A percentile compares a stretch with the other conserved stretches of the same genome.
These are phyloP conservation scores for Mycosphaerella arachidis DNA, from an alignment of 2,329 filamentous ascomycete species.

Conservation along the genomic window DNA sequence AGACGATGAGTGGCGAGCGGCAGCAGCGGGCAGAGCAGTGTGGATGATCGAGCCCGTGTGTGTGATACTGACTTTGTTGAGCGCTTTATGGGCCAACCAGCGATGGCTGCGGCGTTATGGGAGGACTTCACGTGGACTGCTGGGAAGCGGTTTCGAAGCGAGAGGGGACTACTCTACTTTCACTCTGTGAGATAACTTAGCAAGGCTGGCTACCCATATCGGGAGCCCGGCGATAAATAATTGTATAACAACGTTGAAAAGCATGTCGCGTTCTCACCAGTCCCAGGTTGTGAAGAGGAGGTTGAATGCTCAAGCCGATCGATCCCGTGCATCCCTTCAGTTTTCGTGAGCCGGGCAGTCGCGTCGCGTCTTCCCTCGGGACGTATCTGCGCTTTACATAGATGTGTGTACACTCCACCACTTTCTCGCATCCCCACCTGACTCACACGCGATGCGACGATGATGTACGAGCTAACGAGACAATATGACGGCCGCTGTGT, in stretches of 20 bases:
- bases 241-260: not conserved
- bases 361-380: too few relatives aligned
- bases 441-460: not conserved
- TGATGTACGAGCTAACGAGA: not conserved
- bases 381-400: not conserved
- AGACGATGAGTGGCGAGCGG: not conserved
- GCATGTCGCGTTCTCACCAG: not conserved
- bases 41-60: not conserved
- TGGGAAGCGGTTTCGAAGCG: not conserved
- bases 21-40: not conserved
- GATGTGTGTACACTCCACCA: not conserved
- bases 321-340: too few relatives aligned
- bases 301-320: too few relatives aligned
- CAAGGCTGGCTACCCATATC: not conserved
- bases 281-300: too few relatives aligned
- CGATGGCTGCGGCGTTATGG: not conserved
- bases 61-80: not conserved
- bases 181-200: not conserved
- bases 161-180: not conserved
- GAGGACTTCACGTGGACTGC: not conserved
- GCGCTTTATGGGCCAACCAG: not conserved
- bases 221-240: not conserved
- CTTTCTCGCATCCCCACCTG: not conserved
- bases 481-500: conserved; percentile 32
- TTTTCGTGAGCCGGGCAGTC: too few relatives aligned